Conservation (phyloP, 2,329 filamentous ascomycete species). For the Fusarium brevicatenulatum region DNA sequence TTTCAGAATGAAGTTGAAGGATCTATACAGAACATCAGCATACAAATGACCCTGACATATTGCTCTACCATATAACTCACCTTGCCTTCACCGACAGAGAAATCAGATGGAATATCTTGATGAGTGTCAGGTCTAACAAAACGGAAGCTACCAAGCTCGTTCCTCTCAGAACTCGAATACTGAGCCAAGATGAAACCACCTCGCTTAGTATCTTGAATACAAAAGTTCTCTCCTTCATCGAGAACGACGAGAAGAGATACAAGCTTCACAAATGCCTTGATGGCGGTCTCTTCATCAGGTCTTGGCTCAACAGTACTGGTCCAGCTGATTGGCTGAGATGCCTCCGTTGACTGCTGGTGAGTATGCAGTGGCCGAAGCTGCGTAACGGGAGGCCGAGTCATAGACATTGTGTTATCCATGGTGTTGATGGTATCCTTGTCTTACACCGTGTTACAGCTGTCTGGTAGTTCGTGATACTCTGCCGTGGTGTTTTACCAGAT, state of each 20-base stretch:
- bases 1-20: neutral
- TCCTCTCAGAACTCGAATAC: neutral
- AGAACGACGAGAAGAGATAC: conserved; percentile 1
- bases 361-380: conserved; percentile 29
- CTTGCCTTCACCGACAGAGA: conserved; percentile 18
- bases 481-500: conserved; percentile 1
- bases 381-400: conserved; percentile 3
- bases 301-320: neutral
- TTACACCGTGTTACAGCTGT: neutral
- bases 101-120: neutral
- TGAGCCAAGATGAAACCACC: neutral
- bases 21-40: neutral
- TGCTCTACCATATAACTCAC: neutral
- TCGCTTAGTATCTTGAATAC: neutral
- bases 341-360: neutral
- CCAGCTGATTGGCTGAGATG: neutral
- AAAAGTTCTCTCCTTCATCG: conserved; percentile 2
- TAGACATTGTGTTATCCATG: conserved; percentile 1
- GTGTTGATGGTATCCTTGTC: neutral
- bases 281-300: neutral
- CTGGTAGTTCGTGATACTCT: neutral
- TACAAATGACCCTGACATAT: too few relatives aligned
- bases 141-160: neutral
- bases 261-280: conserved; percentile 8
- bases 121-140: neutral